Percentiles rank a stretch among this genome's conserved stretches.
These are phyloP conservation scores for Lanmaoa rubissima DNA, from an alignment of 768 basidiomycete species.

Conservation along the genomic window DNA sequence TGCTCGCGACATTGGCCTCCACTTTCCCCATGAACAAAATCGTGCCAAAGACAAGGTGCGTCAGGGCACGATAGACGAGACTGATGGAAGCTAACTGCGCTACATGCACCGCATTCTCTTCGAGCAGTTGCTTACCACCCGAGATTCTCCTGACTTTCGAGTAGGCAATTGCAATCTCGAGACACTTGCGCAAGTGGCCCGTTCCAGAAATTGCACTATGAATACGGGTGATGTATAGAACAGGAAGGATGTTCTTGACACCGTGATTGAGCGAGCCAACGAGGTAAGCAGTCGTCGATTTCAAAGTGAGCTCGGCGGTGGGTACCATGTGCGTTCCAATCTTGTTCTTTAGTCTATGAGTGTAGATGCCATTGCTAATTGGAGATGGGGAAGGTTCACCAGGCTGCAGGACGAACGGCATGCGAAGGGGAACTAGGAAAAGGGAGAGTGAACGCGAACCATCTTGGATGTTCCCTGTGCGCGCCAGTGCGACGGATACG, in stretches of 20 bases:
- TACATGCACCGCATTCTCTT: conserved; percentile 60
- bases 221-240: conserved; percentile 75
- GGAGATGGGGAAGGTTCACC: conserved; percentile 42
- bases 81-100: conserved; percentile 59
- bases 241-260: conserved; percentile 63
- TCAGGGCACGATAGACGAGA: conserved; percentile 62
- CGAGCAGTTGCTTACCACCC: conserved; percentile 48
- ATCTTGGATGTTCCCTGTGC: conserved; percentile 53
- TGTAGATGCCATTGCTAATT: conserved; percentile 60
- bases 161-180: conserved; percentile 65
- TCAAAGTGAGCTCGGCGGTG: conserved; percentile 70
- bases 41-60: conserved; percentile 61
- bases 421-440: conserved; percentile 63
- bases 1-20: conserved; percentile 52
- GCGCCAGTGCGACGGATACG: conserved; percentile 68
- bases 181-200: conserved; percentile 57
- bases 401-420: conserved; percentile 48
- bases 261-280: conserved; percentile 59
- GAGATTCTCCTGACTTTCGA: conserved; percentile 57
- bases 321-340: conserved; percentile 72
- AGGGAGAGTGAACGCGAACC: conserved; percentile 72
- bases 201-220: conserved; percentile 59
- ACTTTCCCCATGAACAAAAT: conserved; percentile 57
- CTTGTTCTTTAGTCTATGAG: conserved; percentile 78
- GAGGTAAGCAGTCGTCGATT: conserved; percentile 58